These are phyloP conservation scores for Cardiospermum halicacabum DNA, from an alignment of 345 rosid genomes.

Conservation along the genomic window DNA sequence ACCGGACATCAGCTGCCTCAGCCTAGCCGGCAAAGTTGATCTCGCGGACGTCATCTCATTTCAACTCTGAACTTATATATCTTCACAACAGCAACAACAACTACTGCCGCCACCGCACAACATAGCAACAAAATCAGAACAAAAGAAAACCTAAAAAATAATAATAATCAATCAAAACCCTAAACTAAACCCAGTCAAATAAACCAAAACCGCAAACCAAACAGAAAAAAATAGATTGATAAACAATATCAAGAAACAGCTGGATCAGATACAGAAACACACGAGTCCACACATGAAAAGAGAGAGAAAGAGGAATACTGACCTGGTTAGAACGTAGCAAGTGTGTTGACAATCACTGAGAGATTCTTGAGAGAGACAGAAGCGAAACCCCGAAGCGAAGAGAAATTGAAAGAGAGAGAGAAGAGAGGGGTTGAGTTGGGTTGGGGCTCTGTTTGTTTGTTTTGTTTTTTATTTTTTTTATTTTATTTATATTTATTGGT, in stretches of 20 bases:
- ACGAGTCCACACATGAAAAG: constrained; percentile 1
- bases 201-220: neutral
- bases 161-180: constrained; percentile 5
- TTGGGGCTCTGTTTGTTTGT: constrained; percentile 14
- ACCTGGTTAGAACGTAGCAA: no score
- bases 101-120: constrained; percentile 20
- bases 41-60: constrained; percentile 70
- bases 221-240: neutral
- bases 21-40: constrained; percentile 85
- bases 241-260: neutral
- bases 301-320: neutral
- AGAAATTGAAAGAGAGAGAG: constrained; percentile 2
- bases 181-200: constrained; percentile 12
- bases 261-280: constrained; percentile 23
- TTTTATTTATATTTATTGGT: no score
- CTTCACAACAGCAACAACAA: constrained; percentile 32
- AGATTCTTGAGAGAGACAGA: constrained; percentile 18
- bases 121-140: neutral
- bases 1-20: constrained; percentile 85
- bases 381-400: constrained; percentile 39
- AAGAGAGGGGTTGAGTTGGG: neutral
- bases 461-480: no score
- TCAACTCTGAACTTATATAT: constrained; percentile 27
- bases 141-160: neutral
- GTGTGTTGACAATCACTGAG: constrained; percentile 8